Evolutionary conservation across 1,139 yeast species (phyloP).

Genomic region (Pichia sp.): DNA sequence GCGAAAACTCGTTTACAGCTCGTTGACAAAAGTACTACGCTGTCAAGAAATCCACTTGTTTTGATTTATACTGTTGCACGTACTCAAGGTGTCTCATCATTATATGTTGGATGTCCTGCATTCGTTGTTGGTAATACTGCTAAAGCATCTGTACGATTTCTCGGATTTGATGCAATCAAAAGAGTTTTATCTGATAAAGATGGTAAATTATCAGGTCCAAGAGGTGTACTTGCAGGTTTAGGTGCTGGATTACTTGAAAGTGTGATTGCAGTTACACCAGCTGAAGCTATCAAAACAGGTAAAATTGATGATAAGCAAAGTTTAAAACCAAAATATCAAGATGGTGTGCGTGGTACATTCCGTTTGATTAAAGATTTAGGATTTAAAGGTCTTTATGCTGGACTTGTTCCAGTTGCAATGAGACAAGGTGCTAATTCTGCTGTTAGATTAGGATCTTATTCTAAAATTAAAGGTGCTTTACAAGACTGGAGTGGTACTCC

Average conservation of each 20-base stretch:
- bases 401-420: slow-evolving; percentile 85
- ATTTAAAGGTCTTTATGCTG: slow-evolving; percentile 76
- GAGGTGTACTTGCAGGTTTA: slow-evolving; percentile 91
- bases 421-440: slow-evolving; percentile 96
- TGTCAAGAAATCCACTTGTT: slow-evolving; percentile 77
- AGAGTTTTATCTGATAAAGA: slow-evolving; percentile 68
- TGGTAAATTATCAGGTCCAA: slow-evolving; percentile 81
- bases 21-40: slow-evolving; percentile 59
- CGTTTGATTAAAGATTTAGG: slow-evolving; percentile 73
- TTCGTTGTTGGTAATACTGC: slow-evolving; percentile 94
- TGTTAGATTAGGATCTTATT: slow-evolving; percentile 89
- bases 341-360: slow-evolving; percentile 49
- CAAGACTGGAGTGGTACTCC: slow-evolving; percentile 66
- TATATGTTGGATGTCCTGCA: slow-evolving; percentile 97
- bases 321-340: slow-evolving; percentile 66
- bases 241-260: slow-evolving; percentile 96
- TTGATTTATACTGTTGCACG: slow-evolving; percentile 68
- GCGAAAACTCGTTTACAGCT: slow-evolving; percentile 92
- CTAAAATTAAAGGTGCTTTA: slow-evolving; percentile 73
- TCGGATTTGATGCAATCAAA: slow-evolving; percentile 88
- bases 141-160: slow-evolving; percentile 88
- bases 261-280: slow-evolving; percentile 91
- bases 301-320: slow-evolving; percentile 87
- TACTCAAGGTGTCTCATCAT: slow-evolving; percentile 70
- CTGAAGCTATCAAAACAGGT: slow-evolving; percentile 94